phyloP scores from a whole-genome alignment of 352 stramenopile species.

The Globisporangium irregulare region DNA sequence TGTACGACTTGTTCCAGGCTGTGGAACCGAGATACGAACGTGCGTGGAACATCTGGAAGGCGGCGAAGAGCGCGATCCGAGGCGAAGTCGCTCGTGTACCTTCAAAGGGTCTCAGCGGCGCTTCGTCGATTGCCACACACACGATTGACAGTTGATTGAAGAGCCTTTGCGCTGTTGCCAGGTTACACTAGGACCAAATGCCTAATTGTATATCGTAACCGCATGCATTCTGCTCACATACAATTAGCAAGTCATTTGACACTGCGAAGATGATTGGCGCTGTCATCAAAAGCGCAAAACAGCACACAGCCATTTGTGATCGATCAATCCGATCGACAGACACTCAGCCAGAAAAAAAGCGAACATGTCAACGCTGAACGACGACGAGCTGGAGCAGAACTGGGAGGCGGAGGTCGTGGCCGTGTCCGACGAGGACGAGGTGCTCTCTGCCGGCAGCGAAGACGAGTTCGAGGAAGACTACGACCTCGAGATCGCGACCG shows the following conservation, averaged over 20 bases:
- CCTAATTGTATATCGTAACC: background rate
- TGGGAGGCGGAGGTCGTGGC: slow-evolving; percentile 42
- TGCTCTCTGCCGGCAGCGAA: slow-evolving; percentile 68
- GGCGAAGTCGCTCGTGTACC: too few relatives aligned
- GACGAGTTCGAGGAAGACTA: slow-evolving; percentile 81
- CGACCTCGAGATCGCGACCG: slow-evolving; percentile 42
- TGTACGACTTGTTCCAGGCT: too few relatives aligned
- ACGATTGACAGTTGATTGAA: too few relatives aligned
- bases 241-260: background rate
- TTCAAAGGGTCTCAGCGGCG: too few relatives aligned
- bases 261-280: background rate
- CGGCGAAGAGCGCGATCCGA: too few relatives aligned
- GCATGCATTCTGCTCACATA: background rate
- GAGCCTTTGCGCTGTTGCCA: background rate
- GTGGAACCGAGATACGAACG: too few relatives aligned
- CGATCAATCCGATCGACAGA: background rate
- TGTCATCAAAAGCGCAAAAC: background rate
- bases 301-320: background rate
- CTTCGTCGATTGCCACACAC: too few relatives aligned
- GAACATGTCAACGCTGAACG: slow-evolving; percentile 29
- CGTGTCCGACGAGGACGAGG: slow-evolving; percentile 40
- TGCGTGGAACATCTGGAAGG: too few relatives aligned
- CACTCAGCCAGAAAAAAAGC: background rate
- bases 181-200: background rate
- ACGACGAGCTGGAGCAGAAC: slow-evolving; percentile 70